phyloP scores from a whole-genome alignment of 345 rosid genomes.

The Dovyalis caffra region DNA sequence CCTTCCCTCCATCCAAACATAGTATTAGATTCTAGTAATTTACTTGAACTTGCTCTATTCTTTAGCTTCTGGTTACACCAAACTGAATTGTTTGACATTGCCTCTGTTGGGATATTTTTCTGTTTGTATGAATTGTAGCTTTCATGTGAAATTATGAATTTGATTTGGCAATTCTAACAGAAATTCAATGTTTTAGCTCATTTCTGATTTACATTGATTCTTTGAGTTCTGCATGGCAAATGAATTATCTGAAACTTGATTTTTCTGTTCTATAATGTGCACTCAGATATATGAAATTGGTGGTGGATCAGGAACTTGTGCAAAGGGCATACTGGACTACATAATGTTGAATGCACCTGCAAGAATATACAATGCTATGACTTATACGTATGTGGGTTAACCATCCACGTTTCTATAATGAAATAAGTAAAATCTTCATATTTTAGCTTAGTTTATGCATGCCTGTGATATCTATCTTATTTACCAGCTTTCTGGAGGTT shows the following conservation, averaged over 20 bases:
- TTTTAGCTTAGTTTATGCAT: not conserved
- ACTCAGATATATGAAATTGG: constrained; percentile 94
- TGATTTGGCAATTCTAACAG: not conserved
- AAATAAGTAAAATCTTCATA: not conserved
- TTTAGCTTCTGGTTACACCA: not conserved
- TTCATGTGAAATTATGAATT: not conserved
- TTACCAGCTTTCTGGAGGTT: not conserved
- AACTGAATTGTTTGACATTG: not conserved
- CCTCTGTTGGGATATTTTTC: not conserved
- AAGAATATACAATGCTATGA: constrained; percentile 87
- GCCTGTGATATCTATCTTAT: not conserved
- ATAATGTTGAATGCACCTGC: constrained; percentile 92
- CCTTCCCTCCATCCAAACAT: not conserved
- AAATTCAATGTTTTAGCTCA: not conserved
- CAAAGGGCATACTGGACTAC: constrained; percentile 92
- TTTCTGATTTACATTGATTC: not conserved
- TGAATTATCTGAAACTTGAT: constrained; percentile 14
- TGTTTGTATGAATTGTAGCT: constrained; percentile 6
- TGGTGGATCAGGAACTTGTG: constrained; percentile 98
- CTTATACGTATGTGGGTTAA: constrained; percentile 61
- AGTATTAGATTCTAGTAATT: not conserved
- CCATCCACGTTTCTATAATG: constrained; percentile 5
- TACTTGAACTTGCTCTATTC: not conserved
- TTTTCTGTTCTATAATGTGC: constrained; percentile 21
- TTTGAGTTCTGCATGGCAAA: constrained; percentile 5